Evolutionary conservation across 73 alveolate genomes (phyloP), one percentile per base, ranked within the genome.

Genomic region (Tetrahymena thermophila): DNA sequence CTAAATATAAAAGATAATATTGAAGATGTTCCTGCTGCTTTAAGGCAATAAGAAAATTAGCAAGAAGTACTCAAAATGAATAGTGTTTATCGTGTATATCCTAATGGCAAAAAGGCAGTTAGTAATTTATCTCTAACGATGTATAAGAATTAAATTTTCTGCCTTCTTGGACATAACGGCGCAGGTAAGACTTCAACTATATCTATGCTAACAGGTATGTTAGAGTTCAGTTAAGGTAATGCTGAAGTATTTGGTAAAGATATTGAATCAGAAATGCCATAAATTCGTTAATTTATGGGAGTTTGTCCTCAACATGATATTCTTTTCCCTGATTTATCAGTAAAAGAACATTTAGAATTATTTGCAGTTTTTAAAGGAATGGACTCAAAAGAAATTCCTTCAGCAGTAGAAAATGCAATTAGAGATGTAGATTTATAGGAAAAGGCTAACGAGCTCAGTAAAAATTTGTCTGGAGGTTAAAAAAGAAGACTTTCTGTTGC

Each of bases 231-330:
- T 34, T 23, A 84, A 93, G 99, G 99, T 9, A 56, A 35, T 1
- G 98, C 98, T 25, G 94, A 94, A 56, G 97, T 95, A 0, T 96
- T 84, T 94, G 98, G 98, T 10, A 94, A 85, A 21, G 98, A 97
- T 96, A 93, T 98, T 35, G 96, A 96, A 83, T 95, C 96, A 0
- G 96, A 98, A 44, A 97, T 97, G 94, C 97, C 94, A 34, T 96
- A 95, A 21, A 98, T 96, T 94, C 98, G 99, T 94, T 85, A 95
- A 85, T 96, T 97, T 93, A 97, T 99, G 94, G 99, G 99, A 15
- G 99, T 99, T 71, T 99, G 99, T 94, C 99, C 99, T 44, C 98
- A 99, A 97, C 99, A 99, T 83, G 99, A 99, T 97, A 99, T 99
- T 17, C 96, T 98, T 14, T 99, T 98, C 97, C 97, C 96, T 56